Evolutionary conservation across 1,284 basidiomycete species (phyloP), one percentile per base, ranked within the genome.

Genomic region (Gomphus sp.): DNA sequence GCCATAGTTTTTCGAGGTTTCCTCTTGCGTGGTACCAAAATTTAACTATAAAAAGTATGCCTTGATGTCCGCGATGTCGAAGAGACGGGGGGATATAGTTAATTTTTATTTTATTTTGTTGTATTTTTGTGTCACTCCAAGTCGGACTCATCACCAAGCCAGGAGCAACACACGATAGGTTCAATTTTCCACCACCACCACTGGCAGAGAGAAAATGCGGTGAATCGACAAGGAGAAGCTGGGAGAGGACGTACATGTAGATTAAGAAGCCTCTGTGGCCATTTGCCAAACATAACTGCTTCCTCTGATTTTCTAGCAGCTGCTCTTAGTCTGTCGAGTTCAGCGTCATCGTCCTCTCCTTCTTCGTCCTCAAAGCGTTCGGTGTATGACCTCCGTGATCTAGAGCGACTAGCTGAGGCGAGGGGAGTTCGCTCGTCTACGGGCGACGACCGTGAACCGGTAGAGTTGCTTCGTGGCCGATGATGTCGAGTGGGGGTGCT

Each of bases 111-210:
- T 10, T 8, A 47, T 7, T 47, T 22, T 22, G 31, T 33, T 10
- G 5, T 48, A 9, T 9, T 25, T 48, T 25, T 5, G 3, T 45
- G 10, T 55, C 54, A 55, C n/a, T 72, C 70, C 34, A 66, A 66
- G 44, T 74, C 73, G 3, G 68, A 70, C 39, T 72, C 73, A 57
- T 73, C 72, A 16, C 67, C 65, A 58, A 71, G 72, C 43, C 36
- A 31, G 41, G 52, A 73, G 68, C 85, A 89, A 64, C 80, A 82
- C 8, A 86, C 55, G 18, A 85, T 68, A 9, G 83, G 79, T 64
- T 85, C 81, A 4, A 81, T 79, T 84, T 83, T 86, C 83, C 83
- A 82, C 87, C 87, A 90, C 86, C 87, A 89, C 87, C 89, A 64
- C 51, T 52, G 62, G 49, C 7, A 37, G 37, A 37, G 3, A 52